These are phyloP conservation scores for Cyberlindnera xishuangbannaensis DNA, from an alignment of 805 yeast species.

Conservation along the genomic window DNA sequence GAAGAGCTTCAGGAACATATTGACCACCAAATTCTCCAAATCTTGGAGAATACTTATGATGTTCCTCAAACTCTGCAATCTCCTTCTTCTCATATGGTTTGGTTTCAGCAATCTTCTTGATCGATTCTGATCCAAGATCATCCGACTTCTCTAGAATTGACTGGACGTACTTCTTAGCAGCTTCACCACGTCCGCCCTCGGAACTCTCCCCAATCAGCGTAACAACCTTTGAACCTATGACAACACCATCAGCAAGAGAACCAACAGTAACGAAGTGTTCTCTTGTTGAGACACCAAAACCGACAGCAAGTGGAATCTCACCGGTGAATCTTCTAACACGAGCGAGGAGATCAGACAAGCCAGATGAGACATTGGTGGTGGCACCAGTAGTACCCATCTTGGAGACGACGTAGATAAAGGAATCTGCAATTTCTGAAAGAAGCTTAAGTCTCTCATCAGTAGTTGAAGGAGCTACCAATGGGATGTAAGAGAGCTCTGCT, in stretches of 20 bases:
- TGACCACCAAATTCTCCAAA: constrained; percentile 98
- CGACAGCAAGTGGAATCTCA: constrained; percentile 85
- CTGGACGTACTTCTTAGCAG: constrained; percentile 62
- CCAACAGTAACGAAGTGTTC: constrained; percentile 85
- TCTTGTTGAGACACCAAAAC: constrained; percentile 93
- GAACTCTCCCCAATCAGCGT: constrained; percentile 61
- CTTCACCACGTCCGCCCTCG: constrained; percentile 51
- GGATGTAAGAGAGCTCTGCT: constrained; percentile 76
- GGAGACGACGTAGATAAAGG: constrained; percentile 93
- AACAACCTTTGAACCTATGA: constrained; percentile 85
- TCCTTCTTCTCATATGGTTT: constrained; percentile 24
- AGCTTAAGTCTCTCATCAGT: constrained; percentile 80
- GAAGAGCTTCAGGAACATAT: constrained; percentile 94
- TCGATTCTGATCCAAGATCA: constrained; percentile 1
- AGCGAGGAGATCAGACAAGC: constrained; percentile 60
- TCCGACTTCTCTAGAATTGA: constrained; percentile 53
- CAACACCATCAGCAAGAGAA: constrained; percentile 85
- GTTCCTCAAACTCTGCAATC: constrained; percentile 41
- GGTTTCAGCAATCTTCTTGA: constrained; percentile 28
- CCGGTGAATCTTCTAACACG: constrained; percentile 75
- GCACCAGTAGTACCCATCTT: constrained; percentile 99
- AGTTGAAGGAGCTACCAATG: constrained; percentile 95
- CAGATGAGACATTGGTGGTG: constrained; percentile 52
- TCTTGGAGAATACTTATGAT: constrained; percentile 63
- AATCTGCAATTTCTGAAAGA: constrained; percentile 82